Conservation (phyloP, 345 rosid genomes). For the Aquilaria sinensis region DNA sequence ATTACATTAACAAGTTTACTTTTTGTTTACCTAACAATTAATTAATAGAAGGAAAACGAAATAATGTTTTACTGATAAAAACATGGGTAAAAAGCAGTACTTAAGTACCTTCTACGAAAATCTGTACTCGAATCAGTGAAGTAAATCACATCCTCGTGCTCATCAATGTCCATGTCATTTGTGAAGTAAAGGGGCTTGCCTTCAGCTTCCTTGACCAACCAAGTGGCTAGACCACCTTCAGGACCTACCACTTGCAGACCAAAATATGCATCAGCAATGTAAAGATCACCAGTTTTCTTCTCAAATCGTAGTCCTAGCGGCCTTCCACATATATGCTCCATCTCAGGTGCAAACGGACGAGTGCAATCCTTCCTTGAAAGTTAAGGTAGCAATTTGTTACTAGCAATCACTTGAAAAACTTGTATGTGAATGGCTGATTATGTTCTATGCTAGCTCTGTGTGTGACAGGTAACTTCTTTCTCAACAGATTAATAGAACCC, state of each 20-base stretch:
- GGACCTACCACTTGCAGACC: slow-evolving; percentile 66
- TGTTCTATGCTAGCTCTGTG: too few relatives aligned
- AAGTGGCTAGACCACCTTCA: slow-evolving; percentile 53
- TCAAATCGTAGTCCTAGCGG: slow-evolving; percentile 66
- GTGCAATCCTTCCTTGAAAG: slow-evolving; percentile 45
- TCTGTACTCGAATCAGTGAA: slow-evolving; percentile 61
- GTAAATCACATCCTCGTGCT: slow-evolving; percentile 46
- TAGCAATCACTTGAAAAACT: not conserved
- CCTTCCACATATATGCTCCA: slow-evolving; percentile 79
- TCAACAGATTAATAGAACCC: too few relatives aligned
- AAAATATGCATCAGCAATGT: slow-evolving; percentile 74
- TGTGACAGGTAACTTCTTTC: too few relatives aligned
- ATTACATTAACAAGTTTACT: too few relatives aligned
- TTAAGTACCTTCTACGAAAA: slow-evolving; percentile 56
- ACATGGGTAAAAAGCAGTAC: not conserved
- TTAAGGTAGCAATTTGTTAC: slow-evolving; percentile 11
- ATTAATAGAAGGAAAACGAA: too few relatives aligned
- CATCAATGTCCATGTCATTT: slow-evolving; percentile 68
- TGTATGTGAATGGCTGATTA: too few relatives aligned
- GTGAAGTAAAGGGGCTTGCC: slow-evolving; percentile 54
- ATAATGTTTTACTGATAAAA: too few relatives aligned
- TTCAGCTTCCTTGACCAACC: slow-evolving; percentile 48
- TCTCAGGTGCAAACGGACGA: slow-evolving; percentile 50
- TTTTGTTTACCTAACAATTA: too few relatives aligned
- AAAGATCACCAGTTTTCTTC: slow-evolving; percentile 58